Evolutionary conservation across 2,329 filamentous ascomycete genomes (phyloP), one percentile per base, ranked within the genome.

Genomic region (Botrytis sinoallii): DNA sequence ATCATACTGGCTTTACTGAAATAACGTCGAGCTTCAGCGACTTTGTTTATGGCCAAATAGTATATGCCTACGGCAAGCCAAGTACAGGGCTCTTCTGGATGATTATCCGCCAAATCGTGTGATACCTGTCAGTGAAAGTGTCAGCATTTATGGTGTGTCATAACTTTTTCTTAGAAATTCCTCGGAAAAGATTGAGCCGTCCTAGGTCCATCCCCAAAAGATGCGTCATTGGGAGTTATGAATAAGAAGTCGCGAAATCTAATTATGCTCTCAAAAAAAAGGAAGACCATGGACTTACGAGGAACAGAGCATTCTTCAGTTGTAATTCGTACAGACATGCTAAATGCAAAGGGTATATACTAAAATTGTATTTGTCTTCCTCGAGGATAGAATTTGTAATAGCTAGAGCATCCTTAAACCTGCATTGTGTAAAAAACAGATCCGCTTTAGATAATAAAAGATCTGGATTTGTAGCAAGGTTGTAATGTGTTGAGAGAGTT

Each of bases 1-100:
- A 99, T 95, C 86, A 98, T 92, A 77, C 93, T 97, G 7, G 97
- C 93, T 83, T 99, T 99, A 80, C 93, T 97, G 83, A 99, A 99
- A 85, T 96, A 99, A 57, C 95, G 90, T 18, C 96, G 90, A 16
- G 97, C 95, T 83, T 99, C 96, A 5, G 96, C 92, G 74, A 99
- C 94, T 79, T 94, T 95, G 78, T 90, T 89, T 71, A 95, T 97
- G 25, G 92, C 87, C 76, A 98, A 91, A 83, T 99, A 99, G 85
- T 98, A 99, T 44, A 95, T 92, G 18, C 94, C 96, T 18, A 99
- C 95, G 0, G 96, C 96, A 40, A 99, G 88, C 91, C 96, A 99
- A 1, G 95, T 92, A 81, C 92, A 94, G 0, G 96, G 92, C 82
- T 98, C 94, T 74, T 96, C 91, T 0, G 96, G 95, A 76, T 97